A percentile compares a stretch with the other conserved stretches of the same genome.
phyloP scores from a whole-genome alignment of 176 grass and related monocot species.

The Eragrostis nindensis region DNA sequence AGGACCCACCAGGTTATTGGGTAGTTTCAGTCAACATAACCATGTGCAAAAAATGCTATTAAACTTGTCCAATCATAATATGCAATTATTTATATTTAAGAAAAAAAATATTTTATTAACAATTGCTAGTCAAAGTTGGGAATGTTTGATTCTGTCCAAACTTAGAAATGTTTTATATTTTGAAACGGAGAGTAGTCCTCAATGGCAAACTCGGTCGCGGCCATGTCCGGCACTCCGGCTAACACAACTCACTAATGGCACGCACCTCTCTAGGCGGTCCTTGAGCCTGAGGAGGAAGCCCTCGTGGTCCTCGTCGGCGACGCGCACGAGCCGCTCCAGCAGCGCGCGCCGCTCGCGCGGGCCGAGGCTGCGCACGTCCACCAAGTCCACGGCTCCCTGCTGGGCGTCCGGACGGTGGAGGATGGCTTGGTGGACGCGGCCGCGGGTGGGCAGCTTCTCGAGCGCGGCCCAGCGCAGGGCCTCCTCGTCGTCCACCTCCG shows the following conservation, averaged over 20 bases:
- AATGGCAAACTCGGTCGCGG: too few species aligned
- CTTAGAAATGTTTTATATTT: too few species aligned
- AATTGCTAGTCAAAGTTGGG: too few species aligned
- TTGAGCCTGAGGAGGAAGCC: slow-evolving; percentile 83
- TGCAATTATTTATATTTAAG: too few species aligned
- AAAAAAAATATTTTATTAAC: too few species aligned
- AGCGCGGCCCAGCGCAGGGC: slow-evolving; percentile 82
- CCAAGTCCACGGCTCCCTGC: slow-evolving; percentile 62
- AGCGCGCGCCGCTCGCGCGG: slow-evolving; percentile 48
- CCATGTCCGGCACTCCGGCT: too few species aligned
- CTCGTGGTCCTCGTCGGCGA: slow-evolving; percentile 88
- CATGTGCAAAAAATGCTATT: too few species aligned
- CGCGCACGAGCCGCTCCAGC: slow-evolving; percentile 71
- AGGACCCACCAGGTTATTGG: slow-evolving; percentile 91
- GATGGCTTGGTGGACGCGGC: slow-evolving; percentile 70
- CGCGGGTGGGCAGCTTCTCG: slow-evolving; percentile 83
- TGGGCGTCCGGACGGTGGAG: slow-evolving; percentile 22
- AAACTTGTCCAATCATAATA: too few species aligned
- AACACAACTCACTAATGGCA: too few species aligned
- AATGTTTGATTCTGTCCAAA: too few species aligned
- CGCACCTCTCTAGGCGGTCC: slow-evolving; percentile 71
- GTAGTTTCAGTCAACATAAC: slow-evolving; percentile 92
- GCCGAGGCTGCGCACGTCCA: slow-evolving; percentile 53
- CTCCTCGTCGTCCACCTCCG: slow-evolving; percentile 84
- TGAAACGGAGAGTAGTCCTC: too few species aligned